Base-by-base conservation (phyloP, 2,329 filamentous ascomycete species). In the Penicillium sp. region DNA sequence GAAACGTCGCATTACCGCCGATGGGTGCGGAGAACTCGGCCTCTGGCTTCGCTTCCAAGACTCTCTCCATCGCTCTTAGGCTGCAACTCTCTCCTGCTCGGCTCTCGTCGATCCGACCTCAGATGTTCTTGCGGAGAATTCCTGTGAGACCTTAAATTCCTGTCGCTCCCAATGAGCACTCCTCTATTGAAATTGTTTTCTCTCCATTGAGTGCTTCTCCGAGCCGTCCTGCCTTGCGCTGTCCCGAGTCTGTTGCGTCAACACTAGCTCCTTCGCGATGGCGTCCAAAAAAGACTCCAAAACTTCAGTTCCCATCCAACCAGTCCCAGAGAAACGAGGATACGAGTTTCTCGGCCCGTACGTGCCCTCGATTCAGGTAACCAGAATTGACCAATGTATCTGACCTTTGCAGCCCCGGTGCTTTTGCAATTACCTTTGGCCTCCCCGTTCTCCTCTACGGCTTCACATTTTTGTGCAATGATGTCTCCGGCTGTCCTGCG, bases 391-490 rank as follows among this genome's bases (percentile, higher is more conserved):
- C 30, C 35, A 15, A 41, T 23, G 17, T 44, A 26, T 29, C 57
- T 55, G 31, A 64, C 13, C 30, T 21, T 19, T 48, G 38, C 15
- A 96, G 93, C 58, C 82, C 89, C 47, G 93, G 93, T 60, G 92
- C 91, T 41, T 86, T 90, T 64, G 85, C 81, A 64, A 91, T 98
- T 72, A 91, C 91, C 7, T 90, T 96, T 70, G 89, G 89, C 60
- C 87, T 97, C 0, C 94, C 94, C 0, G 64, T 93, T 47, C 84
- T 93, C 66, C 86, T 92, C 69, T 96, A 95, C 79, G 75, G 88
- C 70, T 90, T 94, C 73, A 85, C 89, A 51, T 96, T 97, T 74
- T 83, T 90, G 71, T 97, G 94, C 85, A 98, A 97, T 80, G 93
- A 98, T 76, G 83, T 96, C 66, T 90, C 92, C 8, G 94, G 95